Percentiles rank a stretch among this genome's conserved stretches.
Evolutionary conservation across 2,329 filamentous ascomycete genomes (phyloP).

Genomic region (Fusarium heterosporum): DNA sequence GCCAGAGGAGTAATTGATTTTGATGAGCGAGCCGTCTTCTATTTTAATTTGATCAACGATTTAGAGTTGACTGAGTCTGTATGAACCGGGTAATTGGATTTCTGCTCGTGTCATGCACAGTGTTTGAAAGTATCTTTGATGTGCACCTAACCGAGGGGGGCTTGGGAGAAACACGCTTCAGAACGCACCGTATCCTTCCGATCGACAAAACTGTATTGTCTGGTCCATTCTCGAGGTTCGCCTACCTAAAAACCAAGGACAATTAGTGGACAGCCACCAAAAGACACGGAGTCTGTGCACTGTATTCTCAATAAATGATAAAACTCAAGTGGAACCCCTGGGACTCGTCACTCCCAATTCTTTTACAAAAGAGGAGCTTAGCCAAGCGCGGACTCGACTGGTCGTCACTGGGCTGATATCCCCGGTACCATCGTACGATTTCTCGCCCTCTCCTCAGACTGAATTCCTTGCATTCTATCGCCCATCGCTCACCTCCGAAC

Average conservation of each 20-base stretch:
- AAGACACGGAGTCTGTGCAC: slow-evolving; percentile 6
- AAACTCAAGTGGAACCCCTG: slow-evolving; percentile 33
- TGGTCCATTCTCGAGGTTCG: slow-evolving; percentile 8
- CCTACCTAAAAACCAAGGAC: not conserved
- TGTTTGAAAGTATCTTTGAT: not conserved
- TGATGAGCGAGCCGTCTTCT: not conserved
- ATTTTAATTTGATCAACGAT: slow-evolving; percentile 3
- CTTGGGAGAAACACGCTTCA: not conserved
- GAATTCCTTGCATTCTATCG: slow-evolving; percentile 44
- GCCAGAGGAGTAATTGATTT: not conserved
- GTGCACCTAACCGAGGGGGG: slow-evolving; percentile 15
- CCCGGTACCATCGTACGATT: slow-evolving; percentile 51
- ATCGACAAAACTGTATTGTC: slow-evolving; percentile 19
- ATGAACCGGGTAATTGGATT: slow-evolving; percentile 7
- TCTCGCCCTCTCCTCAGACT: slow-evolving; percentile 43
- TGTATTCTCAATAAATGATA: slow-evolving; percentile 27
- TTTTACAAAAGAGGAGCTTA: slow-evolving; percentile 33
- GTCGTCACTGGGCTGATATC: slow-evolving; percentile 48
- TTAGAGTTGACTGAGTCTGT: slow-evolving; percentile 8
- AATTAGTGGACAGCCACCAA: not conserved
- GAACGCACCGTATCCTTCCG: slow-evolving; percentile 1
- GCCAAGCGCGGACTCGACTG: slow-evolving; percentile 41
- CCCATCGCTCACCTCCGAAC: slow-evolving; percentile 36
- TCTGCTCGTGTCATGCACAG: slow-evolving; percentile 5
- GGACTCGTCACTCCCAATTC: slow-evolving; percentile 18